These are phyloP conservation scores for Smallanthus sonchifolius DNA, from an alignment of 129 eudicot genomes.

Conservation along the genomic window DNA sequence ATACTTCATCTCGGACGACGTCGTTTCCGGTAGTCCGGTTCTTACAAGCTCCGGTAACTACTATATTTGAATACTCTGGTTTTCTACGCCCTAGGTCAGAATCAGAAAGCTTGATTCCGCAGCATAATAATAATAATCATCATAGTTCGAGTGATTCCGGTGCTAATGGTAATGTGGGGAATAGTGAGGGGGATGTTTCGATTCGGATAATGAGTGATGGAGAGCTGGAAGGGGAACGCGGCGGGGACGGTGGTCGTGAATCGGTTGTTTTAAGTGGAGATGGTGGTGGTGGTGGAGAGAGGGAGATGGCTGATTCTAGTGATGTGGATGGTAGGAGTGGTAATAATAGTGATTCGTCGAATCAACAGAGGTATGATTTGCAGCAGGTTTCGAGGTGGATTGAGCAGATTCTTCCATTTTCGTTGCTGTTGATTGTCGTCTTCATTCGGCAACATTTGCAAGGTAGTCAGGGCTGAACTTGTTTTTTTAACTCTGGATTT, in stretches of 20 bases:
- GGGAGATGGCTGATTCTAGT: slow-evolving; percentile 30
- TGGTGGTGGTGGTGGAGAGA: slow-evolving; percentile 18
- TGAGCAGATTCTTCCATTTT: slow-evolving; percentile 80
- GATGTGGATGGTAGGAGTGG: slow-evolving; percentile 27
- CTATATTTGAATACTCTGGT: slow-evolving; percentile 59
- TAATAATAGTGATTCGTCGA: slow-evolving; percentile 25
- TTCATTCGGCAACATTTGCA: slow-evolving; percentile 80
- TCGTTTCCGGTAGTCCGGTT: slow-evolving; percentile 40
- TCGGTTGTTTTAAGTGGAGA: slow-evolving; percentile 5
- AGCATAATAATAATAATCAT: background rate
- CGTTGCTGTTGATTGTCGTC: slow-evolving; percentile 58
- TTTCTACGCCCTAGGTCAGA: slow-evolving; percentile 42
- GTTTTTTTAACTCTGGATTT: background rate
- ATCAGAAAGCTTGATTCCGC: slow-evolving; percentile 27
- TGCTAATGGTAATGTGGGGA: slow-evolving; percentile 14
- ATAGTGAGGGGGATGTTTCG: slow-evolving; percentile 57
- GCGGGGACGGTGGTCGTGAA: slow-evolving; percentile 25
- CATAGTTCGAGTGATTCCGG: slow-evolving; percentile 15
- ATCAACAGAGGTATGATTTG: slow-evolving; percentile 56
- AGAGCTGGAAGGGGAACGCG: slow-evolving; percentile 32
- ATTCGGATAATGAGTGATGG: slow-evolving; percentile 57
- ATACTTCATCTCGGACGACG: slow-evolving; percentile 17
- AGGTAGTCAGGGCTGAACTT: slow-evolving; percentile 35
- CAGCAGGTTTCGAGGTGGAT: slow-evolving; percentile 63
- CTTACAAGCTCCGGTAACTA: slow-evolving; percentile 55